These are phyloP conservation scores for Eucalyptus polybractea DNA, from an alignment of 345 rosid genomes.

Conservation along the genomic window DNA sequence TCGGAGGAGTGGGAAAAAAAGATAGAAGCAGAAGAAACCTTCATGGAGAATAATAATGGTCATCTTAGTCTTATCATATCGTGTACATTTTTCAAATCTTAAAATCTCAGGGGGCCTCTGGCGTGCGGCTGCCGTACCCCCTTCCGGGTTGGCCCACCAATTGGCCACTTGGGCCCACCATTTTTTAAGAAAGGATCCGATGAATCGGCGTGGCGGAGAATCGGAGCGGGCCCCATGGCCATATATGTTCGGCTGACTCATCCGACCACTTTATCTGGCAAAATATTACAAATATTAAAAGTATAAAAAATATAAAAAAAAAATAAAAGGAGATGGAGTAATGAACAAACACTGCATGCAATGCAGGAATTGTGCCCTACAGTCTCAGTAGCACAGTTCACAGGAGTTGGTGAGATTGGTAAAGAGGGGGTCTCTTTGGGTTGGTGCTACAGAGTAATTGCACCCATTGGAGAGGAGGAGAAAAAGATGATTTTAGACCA, in stretches of 20 bases:
- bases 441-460: not conserved
- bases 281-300: not conserved
- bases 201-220: not conserved
- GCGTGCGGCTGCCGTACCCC: not conserved
- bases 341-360: not conserved
- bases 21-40: not conserved
- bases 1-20: not conserved
- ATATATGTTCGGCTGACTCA: not conserved
- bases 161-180: no score
- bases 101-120: not conserved
- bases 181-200: not conserved
- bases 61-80: fast-evolving
- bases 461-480: not conserved
- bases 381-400: not conserved
- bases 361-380: not conserved
- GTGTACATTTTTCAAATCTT: not conserved
- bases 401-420: not conserved
- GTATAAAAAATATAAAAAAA: not conserved
- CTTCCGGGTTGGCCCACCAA: not conserved
- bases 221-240: not conserved
- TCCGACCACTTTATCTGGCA: not conserved
- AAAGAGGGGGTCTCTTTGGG: not conserved
- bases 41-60: not conserved
- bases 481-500: not conserved
- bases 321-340: not conserved